These are phyloP conservation scores for Papiliotrema terrestris DNA, from an alignment of 1,284 basidiomycete species.

Conservation along the genomic window DNA sequence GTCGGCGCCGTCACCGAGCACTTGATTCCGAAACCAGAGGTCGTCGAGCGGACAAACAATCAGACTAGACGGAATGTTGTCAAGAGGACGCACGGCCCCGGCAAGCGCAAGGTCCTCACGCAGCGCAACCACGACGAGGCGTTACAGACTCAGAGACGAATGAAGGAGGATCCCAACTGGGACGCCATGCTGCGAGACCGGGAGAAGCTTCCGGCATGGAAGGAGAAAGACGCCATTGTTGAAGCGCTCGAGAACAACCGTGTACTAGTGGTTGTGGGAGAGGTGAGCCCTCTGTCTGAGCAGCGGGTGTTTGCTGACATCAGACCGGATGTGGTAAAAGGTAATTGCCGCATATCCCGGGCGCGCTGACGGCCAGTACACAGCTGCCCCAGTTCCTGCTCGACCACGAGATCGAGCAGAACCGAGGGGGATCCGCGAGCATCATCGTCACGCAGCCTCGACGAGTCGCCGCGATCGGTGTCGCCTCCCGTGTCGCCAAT, in stretches of 20 bases:
- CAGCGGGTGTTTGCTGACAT: background rate
- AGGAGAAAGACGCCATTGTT: slow-evolving; percentile 63
- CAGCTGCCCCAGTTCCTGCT: slow-evolving; percentile 83
- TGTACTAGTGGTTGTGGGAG: slow-evolving; percentile 77
- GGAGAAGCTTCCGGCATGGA: slow-evolving; percentile 70
- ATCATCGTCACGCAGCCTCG: slow-evolving; percentile 90
- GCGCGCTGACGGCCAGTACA: slow-evolving; percentile 18
- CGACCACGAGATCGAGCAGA: slow-evolving; percentile 67
- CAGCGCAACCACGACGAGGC: slow-evolving; percentile 60
- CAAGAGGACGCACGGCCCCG: slow-evolving; percentile 6
- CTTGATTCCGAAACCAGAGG: slow-evolving; percentile 54
- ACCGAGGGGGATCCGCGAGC: slow-evolving; percentile 64
- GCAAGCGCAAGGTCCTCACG: slow-evolving; percentile 53
- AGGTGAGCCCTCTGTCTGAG: slow-evolving; percentile 58
- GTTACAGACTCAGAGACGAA: slow-evolving; percentile 50
- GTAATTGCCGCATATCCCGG: slow-evolving; percentile 46
- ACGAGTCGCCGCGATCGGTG: slow-evolving; percentile 82
- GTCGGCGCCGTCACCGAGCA: slow-evolving; percentile 62
- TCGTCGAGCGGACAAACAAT: slow-evolving; percentile 9
- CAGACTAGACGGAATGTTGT: slow-evolving; percentile 11
- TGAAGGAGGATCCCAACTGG: slow-evolving; percentile 57
- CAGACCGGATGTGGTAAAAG: slow-evolving; percentile 78
- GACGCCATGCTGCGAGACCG: slow-evolving; percentile 58
- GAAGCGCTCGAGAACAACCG: slow-evolving; percentile 59
- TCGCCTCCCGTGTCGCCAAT: slow-evolving; percentile 79